Base-by-base conservation (phyloP, 352 stramenopile species). In the Globisporangium heterothallicum region DNA sequence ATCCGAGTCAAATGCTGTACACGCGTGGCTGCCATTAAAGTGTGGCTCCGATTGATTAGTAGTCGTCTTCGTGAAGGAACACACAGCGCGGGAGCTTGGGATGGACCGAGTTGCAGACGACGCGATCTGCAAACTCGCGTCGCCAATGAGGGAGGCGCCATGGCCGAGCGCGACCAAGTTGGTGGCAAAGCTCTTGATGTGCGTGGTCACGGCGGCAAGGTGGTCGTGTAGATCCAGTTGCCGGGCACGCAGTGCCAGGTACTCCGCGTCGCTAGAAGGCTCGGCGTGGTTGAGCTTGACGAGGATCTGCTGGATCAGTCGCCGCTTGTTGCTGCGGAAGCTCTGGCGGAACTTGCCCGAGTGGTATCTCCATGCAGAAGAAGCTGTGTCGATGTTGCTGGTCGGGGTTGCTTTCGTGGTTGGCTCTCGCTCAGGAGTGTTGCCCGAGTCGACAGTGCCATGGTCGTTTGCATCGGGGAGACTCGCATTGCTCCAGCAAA, bases 101-200 rank as follows among this genome's bases (percentile, higher is more conserved):
- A 48, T 52, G 9, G 49, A 51, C 14, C 45, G 49, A 29, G 24
- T 14, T n/a, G 51, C 38, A 12, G 53, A 42, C 2, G 40, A 51
- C 41, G 64, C 66, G 38, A 70, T 61, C 16, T 61, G 59, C 30
- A 49, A 48, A 6, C 49, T 56, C 36, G 50, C 53, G 25, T 70
- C 45, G 13, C 61, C 58, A 35, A 73, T 73, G 36, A 68, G 56
- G 7, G 57, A 55, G 3, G 61, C 58, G n/a, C 53, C 53, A 43
- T 73, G 61, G 6, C 64, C 64, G n/a, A 73, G 42, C 14, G 64
- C 64, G 6, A 78, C 63, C 7, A 75, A 48, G 30, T 64, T 75
- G 12, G 66, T 69, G 25, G 63, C 65, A 60, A 69, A 78, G 42
- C 56, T 78, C 44, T 75, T 75, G 41, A 71, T 59, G 40, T 75